phyloP scores from a whole-genome alignment of 768 basidiomycete species.

The Dacryopinax primogenitus region DNA sequence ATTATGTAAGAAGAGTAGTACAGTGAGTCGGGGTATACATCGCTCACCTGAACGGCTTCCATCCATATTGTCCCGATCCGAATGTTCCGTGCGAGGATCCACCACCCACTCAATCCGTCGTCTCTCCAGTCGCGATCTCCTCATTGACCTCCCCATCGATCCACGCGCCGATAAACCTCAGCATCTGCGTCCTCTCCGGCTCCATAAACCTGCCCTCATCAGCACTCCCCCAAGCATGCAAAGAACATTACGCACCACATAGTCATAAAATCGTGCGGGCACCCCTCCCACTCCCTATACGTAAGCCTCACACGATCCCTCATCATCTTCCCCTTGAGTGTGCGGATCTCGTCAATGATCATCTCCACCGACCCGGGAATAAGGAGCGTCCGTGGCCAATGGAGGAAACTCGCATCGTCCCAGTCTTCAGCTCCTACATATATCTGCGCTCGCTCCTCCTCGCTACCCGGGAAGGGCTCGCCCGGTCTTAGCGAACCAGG shows the following conservation, averaged over 20 bases:
- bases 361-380: slow-evolving; percentile 45
- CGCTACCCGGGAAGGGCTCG: neutral
- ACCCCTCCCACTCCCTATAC: neutral
- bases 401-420: slow-evolving; percentile 34
- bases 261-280: neutral
- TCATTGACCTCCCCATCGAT: neutral
- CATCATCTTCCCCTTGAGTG: slow-evolving; percentile 38
- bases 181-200: neutral
- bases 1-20: too few species aligned
- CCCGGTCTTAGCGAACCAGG: slow-evolving; percentile 34
- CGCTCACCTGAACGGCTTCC: too few species aligned
- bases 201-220: neutral
- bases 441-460: neutral
- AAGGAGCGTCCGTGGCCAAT: slow-evolving; percentile 51
- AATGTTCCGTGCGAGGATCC: too few species aligned
- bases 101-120: neutral
- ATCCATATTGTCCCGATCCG: too few species aligned
- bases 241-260: neutral
- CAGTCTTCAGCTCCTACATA: slow-evolving; percentile 22
- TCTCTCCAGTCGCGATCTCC: neutral
- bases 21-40: too few species aligned
- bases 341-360: slow-evolving; percentile 40
- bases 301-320: slow-evolving; percentile 24
- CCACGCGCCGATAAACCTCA: neutral
- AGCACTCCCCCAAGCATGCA: neutral